Percentiles rank a stretch among this genome's conserved stretches.
Evolutionary conservation across 345 rosid species (phyloP).

Genomic region (Xanthoceras sorbifolium): DNA sequence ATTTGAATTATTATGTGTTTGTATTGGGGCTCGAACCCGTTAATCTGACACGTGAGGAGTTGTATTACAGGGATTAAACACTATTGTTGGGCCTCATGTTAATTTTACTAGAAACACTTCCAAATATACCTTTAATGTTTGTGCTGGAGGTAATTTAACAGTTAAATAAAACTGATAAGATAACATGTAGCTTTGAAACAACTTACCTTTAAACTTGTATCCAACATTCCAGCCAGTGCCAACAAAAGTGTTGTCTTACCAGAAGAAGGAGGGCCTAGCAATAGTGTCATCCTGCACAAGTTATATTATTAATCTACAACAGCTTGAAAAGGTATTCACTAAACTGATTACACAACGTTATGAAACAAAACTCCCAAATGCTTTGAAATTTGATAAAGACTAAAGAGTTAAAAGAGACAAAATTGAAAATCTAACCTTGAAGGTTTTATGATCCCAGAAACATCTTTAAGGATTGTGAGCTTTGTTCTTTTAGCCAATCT

Average conservation of each 20-base stretch:
- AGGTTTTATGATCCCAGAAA: constrained; percentile 71
- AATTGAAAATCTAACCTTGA: constrained; percentile 41
- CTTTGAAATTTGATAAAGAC: not conserved
- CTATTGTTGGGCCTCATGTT: too few relatives aligned
- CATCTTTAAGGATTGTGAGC: constrained; percentile 77
- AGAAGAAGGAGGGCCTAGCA: constrained; percentile 88
- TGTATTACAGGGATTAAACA: too few relatives aligned
- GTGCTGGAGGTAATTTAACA: too few relatives aligned
- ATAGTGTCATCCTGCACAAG: constrained; percentile 66
- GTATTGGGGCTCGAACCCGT: too few relatives aligned
- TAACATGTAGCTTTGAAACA: too few relatives aligned
- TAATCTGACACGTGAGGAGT: too few relatives aligned
- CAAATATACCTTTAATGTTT: too few relatives aligned
- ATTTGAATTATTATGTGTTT: too few relatives aligned
- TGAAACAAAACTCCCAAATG: not conserved
- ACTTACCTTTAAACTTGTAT: constrained; percentile 58
- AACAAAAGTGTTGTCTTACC: constrained; percentile 83
- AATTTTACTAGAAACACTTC: not conserved
- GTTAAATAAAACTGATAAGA: too few relatives aligned
- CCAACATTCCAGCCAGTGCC: constrained; percentile 79
- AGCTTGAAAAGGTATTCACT: too few relatives aligned
- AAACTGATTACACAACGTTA: too few relatives aligned
- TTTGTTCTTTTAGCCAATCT: constrained; percentile 59
- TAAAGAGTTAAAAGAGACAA: not conserved
- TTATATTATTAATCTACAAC: too few relatives aligned